A percentile compares a stretch with the other conserved stretches of the same genome.
Evolutionary conservation across 371 early-diverging fungal genomes (phyloP).

Genomic region (Mucor circinelloides): DNA sequence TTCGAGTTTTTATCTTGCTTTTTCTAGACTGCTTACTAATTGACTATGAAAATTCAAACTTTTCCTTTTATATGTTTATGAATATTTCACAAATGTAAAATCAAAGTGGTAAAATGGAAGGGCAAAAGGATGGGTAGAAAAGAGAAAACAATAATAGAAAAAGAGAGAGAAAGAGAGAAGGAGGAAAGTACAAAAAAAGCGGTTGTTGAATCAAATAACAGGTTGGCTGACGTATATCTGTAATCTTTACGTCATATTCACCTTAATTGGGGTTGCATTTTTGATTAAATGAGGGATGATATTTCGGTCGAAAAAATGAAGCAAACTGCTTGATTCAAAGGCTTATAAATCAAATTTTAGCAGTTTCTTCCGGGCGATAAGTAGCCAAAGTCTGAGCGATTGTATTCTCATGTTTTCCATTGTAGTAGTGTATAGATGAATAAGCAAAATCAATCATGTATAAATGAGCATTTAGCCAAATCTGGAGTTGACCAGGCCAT

Average conservation of each 20-base stretch:
- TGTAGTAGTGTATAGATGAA: not conserved
- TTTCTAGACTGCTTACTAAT: not conserved
- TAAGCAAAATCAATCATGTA: not conserved
- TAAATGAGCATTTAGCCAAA: not conserved
- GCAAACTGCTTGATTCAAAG: not conserved
- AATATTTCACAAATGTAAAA: not conserved
- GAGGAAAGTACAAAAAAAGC: conserved; percentile 9
- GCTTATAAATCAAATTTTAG: not conserved
- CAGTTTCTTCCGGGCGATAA: not conserved
- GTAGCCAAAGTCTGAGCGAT: not conserved
- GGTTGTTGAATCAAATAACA: conserved; percentile 6
- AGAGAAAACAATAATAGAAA: conserved; percentile 1
- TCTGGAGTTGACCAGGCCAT: not conserved
- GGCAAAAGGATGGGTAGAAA: not conserved
- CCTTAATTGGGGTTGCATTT: conserved; percentile 1
- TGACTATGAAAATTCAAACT: not conserved
- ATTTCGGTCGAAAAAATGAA: not conserved
- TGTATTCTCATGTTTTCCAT: not conserved
- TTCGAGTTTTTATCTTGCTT: not conserved
- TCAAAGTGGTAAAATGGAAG: not conserved
- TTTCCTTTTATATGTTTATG: not conserved
- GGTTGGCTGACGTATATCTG: conserved; percentile 6
- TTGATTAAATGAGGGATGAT: not conserved
- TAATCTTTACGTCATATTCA: conserved; percentile 16
- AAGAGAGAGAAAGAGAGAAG: not conserved